phyloP scores from a whole-genome alignment of 441 rosid species.

The Raphanus hybrid region DNA sequence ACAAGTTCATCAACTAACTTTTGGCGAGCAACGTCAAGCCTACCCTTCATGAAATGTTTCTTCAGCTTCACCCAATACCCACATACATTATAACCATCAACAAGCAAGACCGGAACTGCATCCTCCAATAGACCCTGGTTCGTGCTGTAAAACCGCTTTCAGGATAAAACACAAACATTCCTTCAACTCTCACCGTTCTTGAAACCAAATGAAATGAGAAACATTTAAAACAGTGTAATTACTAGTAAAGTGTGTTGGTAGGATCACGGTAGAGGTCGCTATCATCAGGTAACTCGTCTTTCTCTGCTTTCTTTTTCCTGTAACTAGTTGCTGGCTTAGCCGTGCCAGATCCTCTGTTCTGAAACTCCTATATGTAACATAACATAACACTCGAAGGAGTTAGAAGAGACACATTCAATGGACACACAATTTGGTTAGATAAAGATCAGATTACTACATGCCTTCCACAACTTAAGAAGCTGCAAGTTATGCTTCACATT shows the following conservation, averaged over 20 bases:
- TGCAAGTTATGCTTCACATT: conserved; percentile 91
- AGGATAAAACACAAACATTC: conserved; percentile 32
- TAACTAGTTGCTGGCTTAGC: conserved; percentile 91
- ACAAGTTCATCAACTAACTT: conserved; percentile 82
- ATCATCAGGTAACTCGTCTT: conserved; percentile 76
- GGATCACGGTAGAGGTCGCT: conserved; percentile 73
- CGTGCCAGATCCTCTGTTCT: conserved; percentile 56
- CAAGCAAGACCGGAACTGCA: conserved; percentile 86
- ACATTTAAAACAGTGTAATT: conserved; percentile 46
- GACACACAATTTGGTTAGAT: background rate
- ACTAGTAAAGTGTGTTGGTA: conserved; percentile 76
- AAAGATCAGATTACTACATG: conserved; percentile 19
- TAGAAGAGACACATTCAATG: background rate
- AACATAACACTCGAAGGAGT: conserved; percentile 1
- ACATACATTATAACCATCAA: conserved; percentile 96
- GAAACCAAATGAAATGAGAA: conserved; percentile 28
- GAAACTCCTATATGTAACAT: conserved; percentile 58
- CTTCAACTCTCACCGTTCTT: conserved; percentile 18
- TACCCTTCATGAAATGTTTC: conserved; percentile 83
- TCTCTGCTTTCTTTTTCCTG: conserved; percentile 74
- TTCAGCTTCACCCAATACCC: conserved; percentile 90
- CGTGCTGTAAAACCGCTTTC: conserved; percentile 64
- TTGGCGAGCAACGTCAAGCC: conserved; percentile 85
- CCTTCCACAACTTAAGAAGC: conserved; percentile 85
- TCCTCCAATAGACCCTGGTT: conserved; percentile 60